Evolutionary conservation across 805 yeast species (phyloP).

Genomic region (Yamadazyma laniorum): DNA sequence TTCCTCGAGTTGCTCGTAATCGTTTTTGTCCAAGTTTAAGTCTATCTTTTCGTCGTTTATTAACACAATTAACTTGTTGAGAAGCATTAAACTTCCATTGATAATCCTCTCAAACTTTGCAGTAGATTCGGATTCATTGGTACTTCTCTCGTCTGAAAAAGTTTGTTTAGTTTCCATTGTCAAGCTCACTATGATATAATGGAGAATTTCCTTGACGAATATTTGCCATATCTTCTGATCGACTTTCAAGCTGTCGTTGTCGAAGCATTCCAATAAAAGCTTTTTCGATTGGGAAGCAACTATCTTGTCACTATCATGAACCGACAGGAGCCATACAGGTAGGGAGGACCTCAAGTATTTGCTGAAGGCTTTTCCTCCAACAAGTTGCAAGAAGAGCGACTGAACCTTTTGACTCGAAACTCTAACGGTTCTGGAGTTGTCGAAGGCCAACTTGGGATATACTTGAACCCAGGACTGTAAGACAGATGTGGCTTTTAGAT

Average conservation of each 20-base stretch:
- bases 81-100: conserved; percentile 47
- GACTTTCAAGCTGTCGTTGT: conserved; percentile 49
- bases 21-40: conserved; percentile 11
- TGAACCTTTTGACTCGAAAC: conserved; percentile 62
- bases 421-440: conserved; percentile 66
- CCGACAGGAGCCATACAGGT: conserved; percentile 72
- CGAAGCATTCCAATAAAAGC: conserved; percentile 54
- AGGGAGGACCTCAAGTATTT: conserved; percentile 69
- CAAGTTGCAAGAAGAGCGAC: conserved; percentile 42
- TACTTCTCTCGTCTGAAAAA: conserved; percentile 71
- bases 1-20: conserved; percentile 16
- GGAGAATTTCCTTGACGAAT: conserved; percentile 55
- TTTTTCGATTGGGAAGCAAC: conserved; percentile 52
- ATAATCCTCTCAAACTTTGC: conserved; percentile 62
- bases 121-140: conserved; percentile 61
- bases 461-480: conserved; percentile 73
- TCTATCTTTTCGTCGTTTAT: conserved; percentile 13
- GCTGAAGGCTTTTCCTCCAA: conserved; percentile 54
- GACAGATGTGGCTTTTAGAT: conserved; percentile 46
- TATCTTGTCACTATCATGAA: conserved; percentile 64
- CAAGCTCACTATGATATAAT: conserved; percentile 52
- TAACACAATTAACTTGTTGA: conserved; percentile 33
- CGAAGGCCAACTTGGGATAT: conserved; percentile 76
- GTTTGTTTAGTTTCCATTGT: conserved; percentile 58
- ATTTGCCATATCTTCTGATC: conserved; percentile 55